Base-by-base conservation (phyloP, 2,329 filamentous ascomycete genomes). In the Aspergillus aculeatus region DNA sequence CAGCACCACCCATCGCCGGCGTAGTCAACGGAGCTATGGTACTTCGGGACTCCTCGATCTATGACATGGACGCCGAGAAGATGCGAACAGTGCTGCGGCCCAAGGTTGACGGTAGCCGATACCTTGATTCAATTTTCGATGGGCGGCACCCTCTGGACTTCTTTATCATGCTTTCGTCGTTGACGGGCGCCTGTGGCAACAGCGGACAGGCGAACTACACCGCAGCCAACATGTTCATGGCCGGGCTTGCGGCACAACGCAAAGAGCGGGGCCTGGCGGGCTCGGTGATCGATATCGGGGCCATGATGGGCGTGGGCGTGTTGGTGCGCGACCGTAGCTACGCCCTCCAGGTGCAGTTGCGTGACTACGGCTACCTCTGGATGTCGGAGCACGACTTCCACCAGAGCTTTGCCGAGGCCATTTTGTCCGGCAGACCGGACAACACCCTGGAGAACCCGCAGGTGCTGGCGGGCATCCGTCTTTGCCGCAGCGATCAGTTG, bases 191-290 rank as follows among this genome's bases (percentile, higher is more conserved):
- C 5, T 12, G 31, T 12, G 31, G 31, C 31, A 61, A 64, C 38
- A 16, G 12, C 7, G 55, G 60, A 0, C 64, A 66, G 32, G 14
- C 53, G 1, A 51, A 29, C 29, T 64, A 64, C 29, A 19, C 48
- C 1, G 78, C 79, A 0, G 80, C 77, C 3, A 82, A 82, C 62
- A 61, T 62, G 3, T 84, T 74, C 68, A 77, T 83, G 73, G 64
- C 63, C 7, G 64, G 64, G 1, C 64, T 84, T 0, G 77, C 73
- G 0, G 50, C 62, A 0, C 69, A 78, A 16, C 68, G 82, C 4
- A 60, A 75, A 0, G 63, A 62, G 1, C 71, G 76, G 3, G 80
- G 80, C 0, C 60, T 80, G 0, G 69, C 74, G 4, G 80, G 62
- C 1, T 77, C 75, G 1, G 69, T 71, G 2, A 69, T 82, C 29